Evolutionary conservation across 2,329 filamentous ascomycete species (phyloP), one percentile per base, ranked within the genome.

Genomic region (Triangularia verruculosa): DNA sequence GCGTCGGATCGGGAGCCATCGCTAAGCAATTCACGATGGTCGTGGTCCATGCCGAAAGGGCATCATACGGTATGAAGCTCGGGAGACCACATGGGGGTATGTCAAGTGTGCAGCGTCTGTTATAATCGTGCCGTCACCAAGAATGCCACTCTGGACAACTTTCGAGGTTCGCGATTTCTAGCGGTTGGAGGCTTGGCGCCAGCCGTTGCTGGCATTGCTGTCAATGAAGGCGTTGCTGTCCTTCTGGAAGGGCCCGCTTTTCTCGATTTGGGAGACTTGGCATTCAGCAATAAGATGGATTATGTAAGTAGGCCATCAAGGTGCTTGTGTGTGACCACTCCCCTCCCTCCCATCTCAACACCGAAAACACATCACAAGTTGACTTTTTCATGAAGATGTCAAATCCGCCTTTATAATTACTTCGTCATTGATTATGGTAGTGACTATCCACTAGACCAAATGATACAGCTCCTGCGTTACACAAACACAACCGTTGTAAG

Each of bases 21-120:
- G 43, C 59, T 47, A 59, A 64, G 62, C 66, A 67, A 62, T 55
- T 54, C 61, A 63, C 68, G 60, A 63, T 64, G 60, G 65, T 68
- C 59, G 64, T 65, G 60, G 64, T 69, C 67, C 69, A 71, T 71
- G 69, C 69, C 69, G 43, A 30, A 43, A 59, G 57, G 65, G 60
- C 65, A 64, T 62, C 61, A 43, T 47, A 34, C 27, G 13, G 6
- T 7, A 52, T 20, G 25, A 27, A 54, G 22, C 12, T 15, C 25
- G 4, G 15, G 4, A 5, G 51, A 54, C 51, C 51, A 28, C 51
- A 28, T 51, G 7, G 15, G 39, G 34, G n/a, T 17, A 20, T 20
- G 39, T 47, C 39, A 6, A 59, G 20, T n/a, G n/a, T 27, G 34
- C 22, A 9, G 7, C 13, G 56, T 57, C 24, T 8, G 25, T 27